phyloP scores from a whole-genome alignment of 179 eudicot species.

The Gypsophila paniculata region DNA sequence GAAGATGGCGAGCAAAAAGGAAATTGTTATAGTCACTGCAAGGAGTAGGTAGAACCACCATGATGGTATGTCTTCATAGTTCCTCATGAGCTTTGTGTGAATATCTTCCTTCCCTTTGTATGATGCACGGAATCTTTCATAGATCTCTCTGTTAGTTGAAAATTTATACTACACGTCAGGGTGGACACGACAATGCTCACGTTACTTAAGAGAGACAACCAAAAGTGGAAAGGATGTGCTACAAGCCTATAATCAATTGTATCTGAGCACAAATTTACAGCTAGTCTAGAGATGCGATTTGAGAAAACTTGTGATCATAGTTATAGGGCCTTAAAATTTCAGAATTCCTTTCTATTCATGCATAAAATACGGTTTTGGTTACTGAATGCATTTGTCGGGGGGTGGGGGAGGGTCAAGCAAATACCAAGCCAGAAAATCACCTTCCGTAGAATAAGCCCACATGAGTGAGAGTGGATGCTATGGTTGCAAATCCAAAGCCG shows the following conservation, averaged over 20 bases:
- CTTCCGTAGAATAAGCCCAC: slow-evolving; percentile 84
- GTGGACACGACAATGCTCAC: not conserved
- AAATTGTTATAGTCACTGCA: slow-evolving; percentile 40
- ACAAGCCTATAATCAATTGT: no score
- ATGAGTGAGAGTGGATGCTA: slow-evolving; percentile 78
- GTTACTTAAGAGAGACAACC: not conserved
- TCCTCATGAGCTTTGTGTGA: slow-evolving; percentile 77
- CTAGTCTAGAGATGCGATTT: no score
- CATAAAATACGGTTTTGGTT: not conserved
- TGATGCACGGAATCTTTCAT: slow-evolving; percentile 57
- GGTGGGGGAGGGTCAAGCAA: no score
- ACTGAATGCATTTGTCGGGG: no score
- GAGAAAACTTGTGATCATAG: no score
- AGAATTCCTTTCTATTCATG: no score
- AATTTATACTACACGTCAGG: slow-evolving; percentile 6
- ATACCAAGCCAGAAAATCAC: slow-evolving; percentile 31
- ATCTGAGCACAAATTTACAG: no score
- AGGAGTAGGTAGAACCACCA: slow-evolving; percentile 87
- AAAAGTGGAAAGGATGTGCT: no score
- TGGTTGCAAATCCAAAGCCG: slow-evolving; percentile 88
- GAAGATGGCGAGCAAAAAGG: slow-evolving; percentile 55
- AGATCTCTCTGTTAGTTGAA: slow-evolving; percentile 61
- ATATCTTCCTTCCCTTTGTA: slow-evolving; percentile 65
- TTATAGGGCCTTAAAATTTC: no score
- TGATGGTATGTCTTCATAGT: slow-evolving; percentile 73